Percentiles rank a stretch among this genome's conserved stretches.
Conservation (phyloP, 345 rosid species). For the Sonneratia caseolaris region DNA sequence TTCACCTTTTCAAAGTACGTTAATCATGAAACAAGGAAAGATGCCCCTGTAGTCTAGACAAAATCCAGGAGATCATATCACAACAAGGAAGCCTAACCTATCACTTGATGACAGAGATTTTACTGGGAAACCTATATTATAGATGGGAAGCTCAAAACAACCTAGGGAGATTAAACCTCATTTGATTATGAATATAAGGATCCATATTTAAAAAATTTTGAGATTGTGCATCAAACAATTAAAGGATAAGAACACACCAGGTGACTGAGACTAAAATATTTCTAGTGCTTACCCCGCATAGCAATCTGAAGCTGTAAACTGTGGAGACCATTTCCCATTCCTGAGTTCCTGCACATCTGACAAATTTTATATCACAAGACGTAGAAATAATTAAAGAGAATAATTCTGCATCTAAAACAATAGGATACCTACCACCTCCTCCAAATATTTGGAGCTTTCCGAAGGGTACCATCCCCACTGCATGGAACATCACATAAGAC, state of each 20-base stretch:
- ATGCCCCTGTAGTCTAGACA: background rate
- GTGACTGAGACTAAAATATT: background rate
- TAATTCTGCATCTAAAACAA: background rate
- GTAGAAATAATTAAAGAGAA: background rate
- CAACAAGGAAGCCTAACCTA: background rate
- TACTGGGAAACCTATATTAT: background rate
- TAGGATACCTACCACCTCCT: constrained; percentile 54
- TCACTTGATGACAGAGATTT: background rate
- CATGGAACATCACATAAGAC: constrained; percentile 95
- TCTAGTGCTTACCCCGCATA: constrained; percentile 60
- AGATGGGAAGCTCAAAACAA: background rate
- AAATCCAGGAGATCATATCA: background rate
- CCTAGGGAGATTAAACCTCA: background rate
- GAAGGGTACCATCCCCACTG: constrained; percentile 95
- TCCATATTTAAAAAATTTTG: background rate
- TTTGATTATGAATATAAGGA: background rate
- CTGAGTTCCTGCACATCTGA: constrained; percentile 47
- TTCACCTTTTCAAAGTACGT: background rate
- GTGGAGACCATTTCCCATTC: constrained; percentile 87
- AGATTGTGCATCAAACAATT: background rate
- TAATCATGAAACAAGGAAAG: background rate
- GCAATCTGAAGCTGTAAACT: constrained; percentile 79
- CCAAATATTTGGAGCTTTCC: constrained; percentile 98
- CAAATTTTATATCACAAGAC: background rate
- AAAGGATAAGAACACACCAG: background rate